phyloP scores from a whole-genome alignment of 2,329 filamentous ascomycete genomes.

The Verticillium nubilum region DNA sequence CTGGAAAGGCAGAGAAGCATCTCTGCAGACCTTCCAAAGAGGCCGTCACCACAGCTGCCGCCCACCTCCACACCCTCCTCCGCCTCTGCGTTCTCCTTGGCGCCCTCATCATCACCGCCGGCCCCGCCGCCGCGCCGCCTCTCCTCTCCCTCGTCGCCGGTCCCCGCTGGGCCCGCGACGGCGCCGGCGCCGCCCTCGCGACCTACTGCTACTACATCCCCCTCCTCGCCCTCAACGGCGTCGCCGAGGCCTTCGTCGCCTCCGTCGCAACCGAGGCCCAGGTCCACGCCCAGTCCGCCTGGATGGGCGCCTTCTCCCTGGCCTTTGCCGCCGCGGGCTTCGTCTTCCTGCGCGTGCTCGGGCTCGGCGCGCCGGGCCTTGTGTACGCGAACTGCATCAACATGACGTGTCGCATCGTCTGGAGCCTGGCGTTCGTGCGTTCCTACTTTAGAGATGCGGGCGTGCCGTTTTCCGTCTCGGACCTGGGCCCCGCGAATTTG shows the following conservation, averaged over 20 bases:
- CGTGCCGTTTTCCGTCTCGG: constrained; percentile 31
- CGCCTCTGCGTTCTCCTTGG: constrained; percentile 71
- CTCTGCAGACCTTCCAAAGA: constrained; percentile 11
- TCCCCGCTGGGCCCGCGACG: constrained; percentile 65
- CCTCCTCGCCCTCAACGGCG: constrained; percentile 83
- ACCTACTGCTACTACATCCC: constrained; percentile 92
- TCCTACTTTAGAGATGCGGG: constrained; percentile 51
- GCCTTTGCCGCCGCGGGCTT: constrained; percentile 72
- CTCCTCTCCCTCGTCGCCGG: constrained; percentile 74
- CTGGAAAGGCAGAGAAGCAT: too few relatives aligned
- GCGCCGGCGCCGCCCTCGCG: constrained; percentile 68
- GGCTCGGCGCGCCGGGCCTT: constrained; percentile 71
- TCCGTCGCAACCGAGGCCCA: constrained; percentile 73
- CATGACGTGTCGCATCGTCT: constrained; percentile 78
- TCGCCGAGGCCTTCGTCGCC: constrained; percentile 88
- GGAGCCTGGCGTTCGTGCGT: constrained; percentile 70
- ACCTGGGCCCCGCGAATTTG: constrained; percentile 36
- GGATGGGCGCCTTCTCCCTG: constrained; percentile 78
- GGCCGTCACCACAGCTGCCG: constrained; percentile 32
- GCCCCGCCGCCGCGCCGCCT: constrained; percentile 68
- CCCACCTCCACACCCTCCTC: constrained; percentile 59
- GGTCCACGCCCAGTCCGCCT: constrained; percentile 70
- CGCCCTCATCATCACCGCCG: constrained; percentile 61
- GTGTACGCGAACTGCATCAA: constrained; percentile 87
- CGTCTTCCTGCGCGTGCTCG: constrained; percentile 63